Evolutionary conservation across 1,284 basidiomycete genomes (phyloP), one percentile per base, ranked within the genome.

Genomic region (Takashimella tepidaria): DNA sequence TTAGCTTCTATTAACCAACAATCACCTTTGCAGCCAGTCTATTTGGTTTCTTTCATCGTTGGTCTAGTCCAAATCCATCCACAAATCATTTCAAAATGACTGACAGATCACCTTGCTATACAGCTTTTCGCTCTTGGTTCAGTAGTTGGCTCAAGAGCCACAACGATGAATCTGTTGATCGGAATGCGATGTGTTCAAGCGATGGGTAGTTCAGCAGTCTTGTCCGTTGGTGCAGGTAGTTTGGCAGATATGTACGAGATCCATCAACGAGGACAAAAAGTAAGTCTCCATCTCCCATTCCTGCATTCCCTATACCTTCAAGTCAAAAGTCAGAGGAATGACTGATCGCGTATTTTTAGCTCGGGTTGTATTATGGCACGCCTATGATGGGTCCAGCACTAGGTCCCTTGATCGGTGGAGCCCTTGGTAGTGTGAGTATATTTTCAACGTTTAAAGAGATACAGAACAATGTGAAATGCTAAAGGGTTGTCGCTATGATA

Each of bases 201-300:
- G 3, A 59, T 62, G 49, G 89, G 87, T 21, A 85, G 85, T 2
- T 84, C 85, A 47, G 86, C 88, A 1, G 86, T 89, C 6, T 81
- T 89, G 21, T 75, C 86, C 0, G 83, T 90, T 47, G 90, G 89
- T 11, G 88, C 88, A 0, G 89, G 87, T 5, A 87, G 87, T 5
- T 76, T 93, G 4, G 70, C 77, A 31, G 88, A 91, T 68, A 86
- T 91, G 37, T 91, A 84, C 63, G 88, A 91, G 47, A 80, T 85
- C 0, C 78, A 82, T 44, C 87, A 91, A 67, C 79, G 90, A 45
- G 90, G 90, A 1, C 82, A 81, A 10, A 89, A 80, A 54, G 69
- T 71, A 55, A 22, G 66, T 61, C 45, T 10, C 27, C n/a, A 6
- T 24, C 19, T 11, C 3, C 50, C 5, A 49, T 40, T 16, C 16